A percentile compares a stretch with the other conserved stretches of the same genome.
Evolutionary conservation across 768 basidiomycete genomes (phyloP).

Genomic region (Phlebiopsis flavidoalba): DNA sequence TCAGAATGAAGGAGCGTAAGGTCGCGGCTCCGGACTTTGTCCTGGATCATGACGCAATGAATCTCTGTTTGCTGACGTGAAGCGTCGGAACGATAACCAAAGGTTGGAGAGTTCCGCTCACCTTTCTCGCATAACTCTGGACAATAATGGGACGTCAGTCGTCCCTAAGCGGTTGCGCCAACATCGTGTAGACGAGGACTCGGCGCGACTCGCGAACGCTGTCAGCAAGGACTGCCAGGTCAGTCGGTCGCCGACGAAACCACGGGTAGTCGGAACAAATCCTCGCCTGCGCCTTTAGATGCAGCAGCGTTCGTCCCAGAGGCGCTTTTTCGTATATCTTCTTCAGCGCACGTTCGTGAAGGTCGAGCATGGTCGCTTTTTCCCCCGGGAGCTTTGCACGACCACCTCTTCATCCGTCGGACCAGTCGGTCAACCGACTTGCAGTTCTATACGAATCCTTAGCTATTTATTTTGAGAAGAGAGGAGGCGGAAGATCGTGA

Average conservation of each 20-base stretch:
- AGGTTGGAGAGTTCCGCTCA: slow-evolving; percentile 24
- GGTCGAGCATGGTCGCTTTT: slow-evolving; percentile 25
- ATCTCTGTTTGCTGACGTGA: slow-evolving; percentile 54
- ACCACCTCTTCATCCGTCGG: slow-evolving; percentile 72
- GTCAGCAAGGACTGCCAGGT: slow-evolving; percentile 39
- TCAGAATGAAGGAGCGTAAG: slow-evolving; percentile 90
- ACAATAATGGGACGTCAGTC: slow-evolving; percentile 97
- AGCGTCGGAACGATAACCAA: not conserved
- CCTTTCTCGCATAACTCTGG: slow-evolving; percentile 84
- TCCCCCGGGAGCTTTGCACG: slow-evolving; percentile 14
- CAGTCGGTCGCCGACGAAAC: slow-evolving; percentile 49
- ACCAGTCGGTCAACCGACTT: slow-evolving; percentile 72
- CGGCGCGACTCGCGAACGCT: slow-evolving; percentile 31
- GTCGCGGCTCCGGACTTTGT: slow-evolving; percentile 90
- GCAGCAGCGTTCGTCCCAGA: slow-evolving; percentile 65
- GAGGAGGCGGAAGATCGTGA: slow-evolving; percentile 6
- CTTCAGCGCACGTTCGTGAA: slow-evolving; percentile 29
- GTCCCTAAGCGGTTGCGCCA: slow-evolving; percentile 45
- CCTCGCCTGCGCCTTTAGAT: slow-evolving; percentile 50
- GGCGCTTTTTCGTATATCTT: slow-evolving; percentile 47
- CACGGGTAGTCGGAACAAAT: slow-evolving; percentile 59
- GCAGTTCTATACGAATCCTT: slow-evolving; percentile 46
- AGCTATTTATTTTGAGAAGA: slow-evolving; percentile 3
- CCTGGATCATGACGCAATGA: slow-evolving; percentile 95
- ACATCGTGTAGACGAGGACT: slow-evolving; percentile 17